phyloP scores from a whole-genome alignment of 306 rosid species.

The Luffa aegyptiaca region DNA sequence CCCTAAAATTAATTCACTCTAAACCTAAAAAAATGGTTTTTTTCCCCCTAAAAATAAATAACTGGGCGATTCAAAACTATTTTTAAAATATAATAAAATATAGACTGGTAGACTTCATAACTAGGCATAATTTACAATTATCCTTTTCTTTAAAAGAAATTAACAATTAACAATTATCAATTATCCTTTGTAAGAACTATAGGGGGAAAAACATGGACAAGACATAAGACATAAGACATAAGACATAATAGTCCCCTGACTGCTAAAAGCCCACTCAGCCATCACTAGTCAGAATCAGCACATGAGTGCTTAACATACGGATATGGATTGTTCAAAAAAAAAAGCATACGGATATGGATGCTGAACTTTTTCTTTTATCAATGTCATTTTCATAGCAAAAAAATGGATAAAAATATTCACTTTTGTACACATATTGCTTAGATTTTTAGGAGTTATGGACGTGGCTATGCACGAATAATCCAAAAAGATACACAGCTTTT shows the following conservation, averaged over 20 bases:
- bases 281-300: neutral
- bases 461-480: neutral
- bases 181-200: no score
- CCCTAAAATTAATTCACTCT: no score
- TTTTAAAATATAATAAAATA: no score
- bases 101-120: no score
- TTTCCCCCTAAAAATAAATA: no score
- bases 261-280: neutral
- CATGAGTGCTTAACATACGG: neutral
- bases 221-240: neutral
- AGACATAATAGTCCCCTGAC: neutral
- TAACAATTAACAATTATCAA: no score
- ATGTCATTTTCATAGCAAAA: neutral
- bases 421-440: neutral
- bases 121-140: no score
- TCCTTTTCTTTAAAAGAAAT: no score
- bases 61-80: no score
- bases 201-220: neutral
- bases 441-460: neutral
- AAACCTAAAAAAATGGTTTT: no score
- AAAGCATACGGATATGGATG: neutral
- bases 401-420: neutral
- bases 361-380: neutral
- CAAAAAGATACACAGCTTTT: neutral
- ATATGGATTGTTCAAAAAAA: neutral